A percentile compares a stretch with the other conserved stretches of the same genome.
These are phyloP conservation scores for Quercus gilva DNA, from an alignment of 306 rosid species.

Conservation along the genomic window DNA sequence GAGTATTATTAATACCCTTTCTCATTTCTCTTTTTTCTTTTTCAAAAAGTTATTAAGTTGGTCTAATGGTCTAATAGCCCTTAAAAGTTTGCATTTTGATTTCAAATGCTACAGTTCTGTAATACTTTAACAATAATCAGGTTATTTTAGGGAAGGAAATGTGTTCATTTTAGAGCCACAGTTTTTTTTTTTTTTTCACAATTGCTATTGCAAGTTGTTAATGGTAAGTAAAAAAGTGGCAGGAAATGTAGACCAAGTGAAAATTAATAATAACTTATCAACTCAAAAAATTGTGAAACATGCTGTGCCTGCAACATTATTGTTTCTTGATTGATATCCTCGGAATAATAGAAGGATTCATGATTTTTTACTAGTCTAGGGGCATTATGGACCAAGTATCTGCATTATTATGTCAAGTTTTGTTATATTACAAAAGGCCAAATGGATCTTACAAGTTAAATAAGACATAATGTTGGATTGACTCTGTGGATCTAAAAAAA, in stretches of 20 bases:
- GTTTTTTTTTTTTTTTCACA: too few relatives aligned
- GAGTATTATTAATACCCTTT: conserved; percentile 17
- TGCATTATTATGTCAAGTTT: neutral
- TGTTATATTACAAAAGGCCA: too few relatives aligned
- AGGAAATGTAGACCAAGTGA: too few relatives aligned
- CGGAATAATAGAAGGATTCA: neutral
- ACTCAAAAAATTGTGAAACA: too few relatives aligned
- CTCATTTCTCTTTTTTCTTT: too few relatives aligned
- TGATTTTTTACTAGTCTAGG: neutral
- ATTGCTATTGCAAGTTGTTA: too few relatives aligned
- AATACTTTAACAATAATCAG: neutral
- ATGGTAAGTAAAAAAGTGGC: too few relatives aligned
- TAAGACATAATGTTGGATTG: too few relatives aligned
- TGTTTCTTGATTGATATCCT: neutral
- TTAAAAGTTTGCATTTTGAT: neutral
- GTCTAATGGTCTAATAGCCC: neutral
- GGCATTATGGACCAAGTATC: neutral
- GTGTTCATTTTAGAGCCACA: neutral
- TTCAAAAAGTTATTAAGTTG: neutral
- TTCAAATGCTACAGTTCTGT: neutral
- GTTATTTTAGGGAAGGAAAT: neutral
- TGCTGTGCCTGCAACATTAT: too few relatives aligned
- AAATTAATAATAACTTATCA: too few relatives aligned
- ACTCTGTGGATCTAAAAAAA: too few relatives aligned
- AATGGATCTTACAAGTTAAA: too few relatives aligned